phyloP scores from a whole-genome alignment of 768 basidiomycete species.

The Podaxis mareebaensis region DNA sequence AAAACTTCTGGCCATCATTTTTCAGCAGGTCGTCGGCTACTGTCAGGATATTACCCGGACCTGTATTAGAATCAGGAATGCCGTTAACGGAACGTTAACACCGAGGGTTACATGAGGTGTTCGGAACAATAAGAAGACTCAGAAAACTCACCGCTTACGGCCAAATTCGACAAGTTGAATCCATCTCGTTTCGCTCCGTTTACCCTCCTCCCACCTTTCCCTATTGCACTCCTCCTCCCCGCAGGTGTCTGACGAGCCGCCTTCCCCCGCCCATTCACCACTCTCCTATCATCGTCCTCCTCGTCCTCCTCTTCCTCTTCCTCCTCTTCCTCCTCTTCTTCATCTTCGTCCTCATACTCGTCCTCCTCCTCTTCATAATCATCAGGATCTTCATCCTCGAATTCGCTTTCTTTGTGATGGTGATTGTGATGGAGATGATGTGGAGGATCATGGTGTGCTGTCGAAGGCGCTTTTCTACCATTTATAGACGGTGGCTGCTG shows the following conservation, averaged over 20 bases:
- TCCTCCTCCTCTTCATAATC: constrained; percentile 43
- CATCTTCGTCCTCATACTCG: constrained; percentile 40
- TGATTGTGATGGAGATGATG: constrained; percentile 42
- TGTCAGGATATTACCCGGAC: constrained; percentile 92
- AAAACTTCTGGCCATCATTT: constrained; percentile 98
- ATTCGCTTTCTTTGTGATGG: constrained; percentile 58
- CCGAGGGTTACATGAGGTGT: constrained; percentile 9
- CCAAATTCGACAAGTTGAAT: constrained; percentile 80
- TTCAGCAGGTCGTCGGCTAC: constrained; percentile 98
- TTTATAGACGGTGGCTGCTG: constrained; percentile 20
- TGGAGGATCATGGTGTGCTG: constrained; percentile 24
- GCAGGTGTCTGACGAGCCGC: constrained; percentile 19
- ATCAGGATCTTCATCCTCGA: constrained; percentile 67
- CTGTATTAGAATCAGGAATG: constrained; percentile 33
- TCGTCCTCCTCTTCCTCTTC: constrained; percentile 65
- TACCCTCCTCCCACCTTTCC: constrained; percentile 35
- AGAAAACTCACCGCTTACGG: constrained; percentile 66
- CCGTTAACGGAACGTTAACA: constrained; percentile 6
- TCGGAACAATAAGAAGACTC: constrained; percentile 15
- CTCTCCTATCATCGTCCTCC: constrained; percentile 53
- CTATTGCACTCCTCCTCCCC: constrained; percentile 22
- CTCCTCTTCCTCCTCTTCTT: constrained; percentile 48
- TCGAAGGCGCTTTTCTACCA: constrained; percentile 20
- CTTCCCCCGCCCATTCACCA: constrained; percentile 32
- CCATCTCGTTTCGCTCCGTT: constrained; percentile 47